phyloP scores from a whole-genome alignment of 2,329 filamentous ascomycete species.

The Neurospora sp. region DNA sequence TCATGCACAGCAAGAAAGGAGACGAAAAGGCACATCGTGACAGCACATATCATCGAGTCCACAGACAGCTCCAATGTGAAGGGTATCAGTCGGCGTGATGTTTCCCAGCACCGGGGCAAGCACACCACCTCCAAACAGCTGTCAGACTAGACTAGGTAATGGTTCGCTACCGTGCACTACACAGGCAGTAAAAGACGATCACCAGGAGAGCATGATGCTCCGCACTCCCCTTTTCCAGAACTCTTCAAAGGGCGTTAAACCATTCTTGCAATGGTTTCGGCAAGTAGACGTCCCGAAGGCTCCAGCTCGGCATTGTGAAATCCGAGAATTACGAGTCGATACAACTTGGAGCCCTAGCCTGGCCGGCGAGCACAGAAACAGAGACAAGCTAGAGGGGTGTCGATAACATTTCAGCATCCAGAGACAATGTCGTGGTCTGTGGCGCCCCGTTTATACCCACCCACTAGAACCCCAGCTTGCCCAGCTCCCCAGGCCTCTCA shows the following conservation, averaged over 20 bases:
- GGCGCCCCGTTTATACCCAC: neutral
- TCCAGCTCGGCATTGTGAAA: neutral
- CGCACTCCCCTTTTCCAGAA: neutral
- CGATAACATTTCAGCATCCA: neutral
- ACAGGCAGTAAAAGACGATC: neutral
- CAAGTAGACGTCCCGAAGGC: neutral
- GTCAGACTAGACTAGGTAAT: neutral
- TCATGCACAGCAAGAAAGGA: neutral
- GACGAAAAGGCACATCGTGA: neutral
- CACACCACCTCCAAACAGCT: neutral
- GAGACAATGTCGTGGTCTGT: neutral
- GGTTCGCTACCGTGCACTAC: neutral
- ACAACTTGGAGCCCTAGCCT: neutral
- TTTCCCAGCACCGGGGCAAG: neutral
- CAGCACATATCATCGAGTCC: neutral
- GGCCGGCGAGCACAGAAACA: neutral
- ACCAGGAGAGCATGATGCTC: neutral
- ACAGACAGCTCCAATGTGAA: neutral
- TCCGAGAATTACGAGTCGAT: neutral
- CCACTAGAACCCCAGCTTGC: neutral
- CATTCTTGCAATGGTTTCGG: neutral
- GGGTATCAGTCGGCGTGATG: neutral
- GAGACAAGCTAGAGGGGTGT: neutral
- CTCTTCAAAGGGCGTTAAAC: neutral
- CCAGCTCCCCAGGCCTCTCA: neutral